Evolutionary conservation across 352 stramenopile genomes (phyloP), one percentile per base, ranked within the genome.

Genomic region (Aphanomyces invadans): DNA sequence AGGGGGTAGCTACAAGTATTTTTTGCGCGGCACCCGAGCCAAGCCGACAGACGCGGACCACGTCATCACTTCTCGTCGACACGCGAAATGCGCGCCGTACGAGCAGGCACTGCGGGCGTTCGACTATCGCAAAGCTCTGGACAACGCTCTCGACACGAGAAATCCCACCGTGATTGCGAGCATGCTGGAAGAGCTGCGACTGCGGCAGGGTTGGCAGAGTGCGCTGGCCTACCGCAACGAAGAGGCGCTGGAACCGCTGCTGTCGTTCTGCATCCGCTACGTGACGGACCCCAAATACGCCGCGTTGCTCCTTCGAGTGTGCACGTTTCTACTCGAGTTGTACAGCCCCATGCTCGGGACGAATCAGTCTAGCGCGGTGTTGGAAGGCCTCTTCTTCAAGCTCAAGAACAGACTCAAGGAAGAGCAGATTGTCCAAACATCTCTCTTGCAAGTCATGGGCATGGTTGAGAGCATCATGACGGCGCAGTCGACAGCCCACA

Each of bases 221-320:
- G 95, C 96, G 19, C 74, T 98, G 12, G 77, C 79, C 15, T 94
- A 93, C 57, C 89, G 95, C 26, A 91, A 98, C 69, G 96, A 98
- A 72, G 88, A 97, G 64, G 90, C 88, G 21, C 76, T 98, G 11
- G 92, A 98, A 77, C 91, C 95, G 17, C 73, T 99, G 38, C 76
- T 98, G 28, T 90, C 93, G 64, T 98, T 98, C 73, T 82, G 97
- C 31, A 95, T 96, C 71, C 93, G 95, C 75, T 98, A 97, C 74
- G 89, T 98, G 62, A 91, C 92, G 49, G 86, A 97, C 75, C 94
- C 95, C 23, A 92, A 96, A 73, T 98, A 97, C 79, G 83, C 90
- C 25, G 78, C 79, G 29, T 71, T 98, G 42, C 80, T 98, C 19
- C 84, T 98, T 44, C 86, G 90, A 39, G 91, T 98, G 32, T 96